phyloP scores from a whole-genome alignment of 805 yeast genomes.

The Suhomyces prunicola region DNA sequence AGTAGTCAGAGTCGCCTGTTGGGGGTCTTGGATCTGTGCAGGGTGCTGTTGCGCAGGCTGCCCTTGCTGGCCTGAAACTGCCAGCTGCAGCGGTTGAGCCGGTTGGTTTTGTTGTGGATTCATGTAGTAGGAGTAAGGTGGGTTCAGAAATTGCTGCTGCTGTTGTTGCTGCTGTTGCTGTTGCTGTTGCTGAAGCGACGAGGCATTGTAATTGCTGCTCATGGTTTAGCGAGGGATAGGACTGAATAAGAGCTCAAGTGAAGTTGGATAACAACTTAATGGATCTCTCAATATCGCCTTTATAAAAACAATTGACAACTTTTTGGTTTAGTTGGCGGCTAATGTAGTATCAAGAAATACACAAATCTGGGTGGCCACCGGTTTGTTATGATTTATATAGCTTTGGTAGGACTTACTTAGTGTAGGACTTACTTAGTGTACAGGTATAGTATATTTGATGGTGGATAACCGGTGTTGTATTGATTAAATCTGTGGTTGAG shows the following conservation, averaged over 20 bases:
- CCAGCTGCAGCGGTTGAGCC: conserved; percentile 3
- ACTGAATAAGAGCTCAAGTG: no score
- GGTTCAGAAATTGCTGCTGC: conserved; percentile 5
- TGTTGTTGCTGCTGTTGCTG: conserved; percentile 4
- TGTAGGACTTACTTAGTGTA: not conserved
- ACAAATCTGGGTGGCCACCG: not conserved
- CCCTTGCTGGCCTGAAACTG: conserved; percentile 6
- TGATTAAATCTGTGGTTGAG: not conserved
- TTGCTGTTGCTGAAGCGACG: conserved; percentile 4
- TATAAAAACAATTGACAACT: not conserved
- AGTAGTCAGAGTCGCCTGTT: conserved; percentile 11
- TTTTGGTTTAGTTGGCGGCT: not conserved
- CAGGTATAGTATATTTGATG: no score
- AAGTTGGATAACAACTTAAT: no score
- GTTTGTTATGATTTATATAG: not conserved
- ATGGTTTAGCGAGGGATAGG: not conserved
- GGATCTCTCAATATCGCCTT: not conserved
- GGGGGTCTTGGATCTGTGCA: conserved; percentile 9
- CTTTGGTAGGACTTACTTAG: not conserved
- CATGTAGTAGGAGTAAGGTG: conserved; percentile 12
- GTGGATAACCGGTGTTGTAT: not conserved
- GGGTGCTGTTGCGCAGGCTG: conserved; percentile 11
- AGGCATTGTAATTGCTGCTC: conserved; percentile 4
- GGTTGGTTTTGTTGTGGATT: conserved; percentile 12
- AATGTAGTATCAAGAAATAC: not conserved